Conservation (phyloP, 2,329 filamentous ascomycete species). For the Raffaelea deltoideospora region DNA sequence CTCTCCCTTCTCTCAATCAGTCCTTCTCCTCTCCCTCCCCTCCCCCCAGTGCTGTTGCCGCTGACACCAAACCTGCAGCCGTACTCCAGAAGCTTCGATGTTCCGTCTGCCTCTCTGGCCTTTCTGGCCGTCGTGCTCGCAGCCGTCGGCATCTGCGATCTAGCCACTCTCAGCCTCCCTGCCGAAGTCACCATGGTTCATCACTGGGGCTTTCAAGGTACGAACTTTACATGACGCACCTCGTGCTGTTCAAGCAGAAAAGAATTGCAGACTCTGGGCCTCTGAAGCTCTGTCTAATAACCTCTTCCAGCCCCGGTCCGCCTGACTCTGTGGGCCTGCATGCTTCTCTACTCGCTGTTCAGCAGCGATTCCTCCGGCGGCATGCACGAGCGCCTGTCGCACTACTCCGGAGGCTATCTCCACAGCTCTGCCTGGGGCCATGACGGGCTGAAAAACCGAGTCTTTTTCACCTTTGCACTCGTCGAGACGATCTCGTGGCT, state of each 20-base stretch:
- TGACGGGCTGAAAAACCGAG: slow-evolving; percentile 64
- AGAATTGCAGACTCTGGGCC: neutral
- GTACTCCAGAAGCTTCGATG: slow-evolving; percentile 50
- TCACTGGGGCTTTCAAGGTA: slow-evolving; percentile 53
- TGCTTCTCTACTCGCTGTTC: slow-evolving; percentile 50
- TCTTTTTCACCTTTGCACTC: slow-evolving; percentile 75
- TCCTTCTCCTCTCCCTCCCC: no score
- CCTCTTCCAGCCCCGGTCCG: slow-evolving; percentile 45
- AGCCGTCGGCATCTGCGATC: slow-evolving; percentile 44
- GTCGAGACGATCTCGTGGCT: slow-evolving; percentile 77
- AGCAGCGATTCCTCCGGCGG: slow-evolving; percentile 32
- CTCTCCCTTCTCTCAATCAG: no score
- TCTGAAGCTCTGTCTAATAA: slow-evolving; percentile 6
- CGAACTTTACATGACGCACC: no score
- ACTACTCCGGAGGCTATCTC: slow-evolving; percentile 20
- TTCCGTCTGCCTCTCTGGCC: slow-evolving; percentile 54
- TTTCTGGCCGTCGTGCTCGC: slow-evolving; percentile 56
- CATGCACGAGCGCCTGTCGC: slow-evolving; percentile 17
- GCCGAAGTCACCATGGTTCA: slow-evolving; percentile 48
- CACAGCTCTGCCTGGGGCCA: slow-evolving; percentile 27
- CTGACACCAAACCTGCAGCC: no score
- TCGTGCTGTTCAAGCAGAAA: no score
- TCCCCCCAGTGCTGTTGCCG: no score
- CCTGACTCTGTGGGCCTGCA: slow-evolving; percentile 42
- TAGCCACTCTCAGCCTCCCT: slow-evolving; percentile 51